Base-by-base conservation (phyloP, 2,329 filamentous ascomycete genomes). In the Pseudogymnoascus sp. region DNA sequence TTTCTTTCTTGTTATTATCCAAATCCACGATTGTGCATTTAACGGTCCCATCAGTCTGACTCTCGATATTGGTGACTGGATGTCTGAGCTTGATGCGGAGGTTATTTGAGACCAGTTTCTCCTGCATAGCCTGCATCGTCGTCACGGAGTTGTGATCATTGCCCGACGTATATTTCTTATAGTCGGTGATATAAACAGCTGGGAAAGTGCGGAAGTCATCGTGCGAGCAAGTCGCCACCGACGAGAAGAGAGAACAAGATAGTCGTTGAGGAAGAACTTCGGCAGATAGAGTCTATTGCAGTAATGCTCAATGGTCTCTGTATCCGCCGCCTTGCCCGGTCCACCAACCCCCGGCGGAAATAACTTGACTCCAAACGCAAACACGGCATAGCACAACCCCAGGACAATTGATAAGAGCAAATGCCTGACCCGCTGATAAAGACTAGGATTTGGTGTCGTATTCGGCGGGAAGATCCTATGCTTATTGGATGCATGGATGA, bases 111-210 rank as follows among this genome's bases (percentile, higher is more conserved):
- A 56, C 25, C 1, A 56, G 50, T 5, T 56, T 56, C n/a, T 56
- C 28, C n/a, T 56, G 50, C 50, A 56, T 5, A 3, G 50, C 50
- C 50, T 56, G 50, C 50, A 56, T 56, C 50, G 50, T 56, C n/a
- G 50, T 56, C 28, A 56, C 50, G 1, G 50, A 56, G 10, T 56
- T 56, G 16, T 56, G 50, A 14, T 56, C 50, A 56, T 33, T 53
- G n/a, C 47, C 47, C 10, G 47, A 16, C 4, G 50, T 56, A 8
- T 18, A 33, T 4, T 21, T 33, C n/a, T 33, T 31, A 14, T 56
- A 56, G 1, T 56, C 50, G n/a, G n/a, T 18, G 10, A 56, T 56
- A 7, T 56, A 56, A 3, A 18, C 16, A 12, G 50, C 50, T 4
- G 50, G 50, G n/a, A 56, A 56, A 33, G 10, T 33, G 28, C 25